Percentiles rank a stretch among this genome's conserved stretches.
Evolutionary conservation across 2,329 filamentous ascomycete species (phyloP).

Genomic region (Stagonosporopsis tanaceti): DNA sequence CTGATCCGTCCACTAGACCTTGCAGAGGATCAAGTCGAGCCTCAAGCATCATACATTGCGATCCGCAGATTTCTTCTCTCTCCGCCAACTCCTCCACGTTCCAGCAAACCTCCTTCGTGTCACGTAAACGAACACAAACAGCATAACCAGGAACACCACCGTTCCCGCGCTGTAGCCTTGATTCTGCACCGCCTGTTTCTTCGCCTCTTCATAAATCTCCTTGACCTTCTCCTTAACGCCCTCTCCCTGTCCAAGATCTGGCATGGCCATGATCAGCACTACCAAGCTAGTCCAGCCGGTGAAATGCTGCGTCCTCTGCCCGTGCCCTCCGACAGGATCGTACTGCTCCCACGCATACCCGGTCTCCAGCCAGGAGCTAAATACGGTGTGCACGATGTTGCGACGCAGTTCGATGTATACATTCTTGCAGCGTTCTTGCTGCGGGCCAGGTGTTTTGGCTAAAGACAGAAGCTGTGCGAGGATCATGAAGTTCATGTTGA

Average conservation of each 20-base stretch:
- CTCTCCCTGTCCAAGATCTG: conserved; percentile 61
- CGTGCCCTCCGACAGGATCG: conserved; percentile 84
- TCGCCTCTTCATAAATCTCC: conserved; percentile 32
- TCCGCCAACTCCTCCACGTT: conserved; percentile 32
- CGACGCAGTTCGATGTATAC: conserved; percentile 79
- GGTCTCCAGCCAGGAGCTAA: conserved; percentile 82
- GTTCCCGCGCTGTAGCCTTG: conserved; percentile 27
- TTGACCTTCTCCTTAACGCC: conserved; percentile 30
- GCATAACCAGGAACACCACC: conserved; percentile 21
- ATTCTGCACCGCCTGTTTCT: conserved; percentile 29
- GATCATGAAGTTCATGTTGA: conserved; percentile 93
- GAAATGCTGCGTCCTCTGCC: conserved; percentile 93
- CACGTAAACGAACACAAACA: conserved; percentile 32
- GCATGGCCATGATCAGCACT: conserved; percentile 95
- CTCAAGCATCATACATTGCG: conserved; percentile 11
- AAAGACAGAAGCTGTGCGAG: conserved; percentile 71
- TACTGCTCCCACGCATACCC: conserved; percentile 99
- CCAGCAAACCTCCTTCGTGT: conserved; percentile 37
- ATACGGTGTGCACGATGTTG: conserved; percentile 88
- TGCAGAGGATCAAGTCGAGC: background rate
- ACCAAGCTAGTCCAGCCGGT: conserved; percentile 95
- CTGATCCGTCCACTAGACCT: background rate
- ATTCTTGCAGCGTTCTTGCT: conserved; percentile 69
- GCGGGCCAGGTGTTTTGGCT: conserved; percentile 62
- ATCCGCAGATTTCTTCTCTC: conserved; percentile 13